These are phyloP conservation scores for Paecilomyces fulvus DNA, from an alignment of 2,329 filamentous ascomycete species.

Conservation along the genomic window DNA sequence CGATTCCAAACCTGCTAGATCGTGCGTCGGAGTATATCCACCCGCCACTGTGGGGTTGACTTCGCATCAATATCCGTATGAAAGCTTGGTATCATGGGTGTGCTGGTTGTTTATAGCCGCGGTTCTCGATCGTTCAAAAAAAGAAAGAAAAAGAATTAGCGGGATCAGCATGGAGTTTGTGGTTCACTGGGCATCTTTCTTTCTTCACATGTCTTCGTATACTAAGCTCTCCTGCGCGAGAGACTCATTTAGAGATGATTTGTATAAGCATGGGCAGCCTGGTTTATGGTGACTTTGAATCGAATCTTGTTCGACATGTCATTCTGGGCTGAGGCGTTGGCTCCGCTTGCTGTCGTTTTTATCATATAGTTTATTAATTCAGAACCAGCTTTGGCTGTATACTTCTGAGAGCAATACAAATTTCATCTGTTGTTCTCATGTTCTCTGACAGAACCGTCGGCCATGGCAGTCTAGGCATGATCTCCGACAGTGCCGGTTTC, in stretches of 20 bases:
- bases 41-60: conserved; percentile 35
- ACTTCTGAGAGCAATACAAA: background rate
- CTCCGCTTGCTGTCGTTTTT: background rate
- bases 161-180: background rate
- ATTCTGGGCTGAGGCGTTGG: background rate
- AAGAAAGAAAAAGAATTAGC: background rate
- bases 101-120: background rate
- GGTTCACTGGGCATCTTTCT: background rate
- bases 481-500: background rate
- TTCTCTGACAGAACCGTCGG: background rate
- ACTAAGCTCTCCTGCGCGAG: background rate
- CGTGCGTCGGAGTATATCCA: conserved; percentile 41
- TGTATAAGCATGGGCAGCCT: background rate
- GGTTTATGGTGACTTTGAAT: background rate
- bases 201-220: background rate
- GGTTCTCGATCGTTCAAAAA: background rate
- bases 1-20: conserved; percentile 37
- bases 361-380: background rate
- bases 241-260: background rate
- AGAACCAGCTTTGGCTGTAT: background rate
- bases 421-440: background rate
- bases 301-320: background rate
- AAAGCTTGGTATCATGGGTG: background rate
- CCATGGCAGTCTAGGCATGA: background rate
- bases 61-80: background rate